A percentile compares a stretch with the other conserved stretches of the same genome.
phyloP scores from a whole-genome alignment of 2,329 filamentous ascomycete species.

The Sphaerulina vaccinii region DNA sequence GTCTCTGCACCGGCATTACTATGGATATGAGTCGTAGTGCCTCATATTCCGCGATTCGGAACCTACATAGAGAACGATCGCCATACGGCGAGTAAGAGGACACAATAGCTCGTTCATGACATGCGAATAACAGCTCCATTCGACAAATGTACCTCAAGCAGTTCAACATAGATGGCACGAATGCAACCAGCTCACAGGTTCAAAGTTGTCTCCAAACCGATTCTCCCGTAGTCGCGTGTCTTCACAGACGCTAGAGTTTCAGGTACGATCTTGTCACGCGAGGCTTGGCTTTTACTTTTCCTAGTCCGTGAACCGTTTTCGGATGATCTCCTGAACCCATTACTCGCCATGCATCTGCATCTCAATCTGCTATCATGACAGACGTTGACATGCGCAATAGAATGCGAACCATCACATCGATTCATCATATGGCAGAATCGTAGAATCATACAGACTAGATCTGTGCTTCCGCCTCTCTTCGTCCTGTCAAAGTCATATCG shows the following conservation, averaged over 20 bases:
- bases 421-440: neutral
- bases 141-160: neutral
- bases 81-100: neutral
- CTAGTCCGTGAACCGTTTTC: neutral
- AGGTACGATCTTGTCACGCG: neutral
- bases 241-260: conserved; percentile 5
- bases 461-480: too few species aligned
- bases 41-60: neutral
- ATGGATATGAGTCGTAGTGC: too few species aligned
- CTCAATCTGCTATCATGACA: neutral
- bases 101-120: neutral
- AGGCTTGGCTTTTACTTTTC: neutral
- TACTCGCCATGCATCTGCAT: neutral
- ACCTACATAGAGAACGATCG: neutral
- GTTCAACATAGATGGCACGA: neutral
- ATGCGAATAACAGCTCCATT: neutral
- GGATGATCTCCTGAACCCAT: conserved; percentile 1
- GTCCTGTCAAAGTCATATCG: too few species aligned
- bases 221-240: neutral
- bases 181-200: neutral
- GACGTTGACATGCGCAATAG: too few species aligned
- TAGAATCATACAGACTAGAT: neutral
- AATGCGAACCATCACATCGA: neutral
- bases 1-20: too few species aligned
- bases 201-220: neutral